These are phyloP conservation scores for Lasiodiplodia gonubiensis DNA, from an alignment of 2,329 filamentous ascomycete genomes.

Conservation along the genomic window DNA sequence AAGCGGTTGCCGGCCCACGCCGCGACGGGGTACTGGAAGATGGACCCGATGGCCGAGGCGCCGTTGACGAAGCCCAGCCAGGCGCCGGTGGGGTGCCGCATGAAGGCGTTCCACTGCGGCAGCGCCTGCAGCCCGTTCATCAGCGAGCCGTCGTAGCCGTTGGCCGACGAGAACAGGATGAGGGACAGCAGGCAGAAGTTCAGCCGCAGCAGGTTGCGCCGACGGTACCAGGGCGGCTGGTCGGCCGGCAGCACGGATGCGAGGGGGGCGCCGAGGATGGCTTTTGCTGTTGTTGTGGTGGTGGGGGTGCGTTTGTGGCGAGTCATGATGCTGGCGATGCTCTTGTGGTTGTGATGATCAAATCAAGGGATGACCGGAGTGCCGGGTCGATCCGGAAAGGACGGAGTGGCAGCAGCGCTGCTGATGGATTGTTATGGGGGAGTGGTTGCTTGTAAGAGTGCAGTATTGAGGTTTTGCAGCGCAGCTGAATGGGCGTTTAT, in stretches of 20 bases:
- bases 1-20: not conserved
- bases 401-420: too few relatives aligned
- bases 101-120: not conserved
- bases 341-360: too few relatives aligned
- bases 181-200: not conserved
- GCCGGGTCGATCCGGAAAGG: too few relatives aligned
- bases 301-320: not conserved
- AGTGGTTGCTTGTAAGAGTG: too few relatives aligned
- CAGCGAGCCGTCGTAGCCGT: not conserved
- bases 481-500: too few relatives aligned
- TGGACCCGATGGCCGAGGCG: slow-evolving; percentile 21
- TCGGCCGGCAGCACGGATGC: not conserved
- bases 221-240: not conserved
- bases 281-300: not conserved
- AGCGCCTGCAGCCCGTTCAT: slow-evolving; percentile 7
- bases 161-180: not conserved
- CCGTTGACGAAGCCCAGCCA: slow-evolving; percentile 30
- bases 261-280: not conserved
- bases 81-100: slow-evolving; percentile 36
- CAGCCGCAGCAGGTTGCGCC: not conserved
- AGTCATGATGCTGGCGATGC: not conserved
- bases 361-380: too few relatives aligned
- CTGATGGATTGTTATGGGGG: too few relatives aligned
- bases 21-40: slow-evolving; percentile 1
- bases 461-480: too few relatives aligned